Evolutionary conservation across 164 flowering plant species (phyloP), one percentile per base, ranked within the genome.

Genomic region (Vitis rupestris): DNA sequence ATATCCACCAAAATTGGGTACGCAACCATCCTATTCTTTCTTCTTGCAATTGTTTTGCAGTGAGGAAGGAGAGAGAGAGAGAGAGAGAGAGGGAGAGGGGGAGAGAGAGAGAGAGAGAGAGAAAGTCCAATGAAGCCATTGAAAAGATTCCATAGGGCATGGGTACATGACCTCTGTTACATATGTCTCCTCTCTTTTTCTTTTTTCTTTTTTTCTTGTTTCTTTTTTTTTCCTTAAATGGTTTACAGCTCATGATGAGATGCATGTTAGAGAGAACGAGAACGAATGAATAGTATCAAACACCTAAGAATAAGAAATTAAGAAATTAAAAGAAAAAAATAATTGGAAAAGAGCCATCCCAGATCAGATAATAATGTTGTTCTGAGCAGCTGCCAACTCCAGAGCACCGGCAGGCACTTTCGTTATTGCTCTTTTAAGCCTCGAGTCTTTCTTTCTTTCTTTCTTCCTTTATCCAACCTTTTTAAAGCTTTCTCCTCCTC

Each of bases 271-370:
- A 57, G 23, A n/a, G 29, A 63, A 50, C 16, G 75, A 65, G 67
- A 75, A 79, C 73, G 68, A 82, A 77, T 75, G 85, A 82, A 82
- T 82, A 70, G 67, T 61, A 77, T 70, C 72, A 70, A 69, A 57
- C 74, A 69, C 65, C 76, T 66, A 66, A 72, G 53, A 62, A 57
- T 65, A 50, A 72, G 11, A 14, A 73, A 56, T 12, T 16, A 54
- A 29, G 51, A 31, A 59, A 64, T 7, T 15, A 67, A 72, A 54
- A 56, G 63, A 11, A 44, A 69, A 16, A 50, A 67, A 72, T 50
- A 30, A 69, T 27, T 47, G 48, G 64, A 62, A 68, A 70, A 51
- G 57, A 44, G 75, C 80, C 75, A 71, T 75, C 67, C 50, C 80
- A 79, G 84, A 79, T 75, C 61, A 68, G 70, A 75, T 78, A 77